Percentiles rank a stretch among this genome's conserved stretches.
phyloP scores from a whole-genome alignment of 2,329 filamentous ascomycete genomes.

The Rhytidhysteron rufulum region DNA sequence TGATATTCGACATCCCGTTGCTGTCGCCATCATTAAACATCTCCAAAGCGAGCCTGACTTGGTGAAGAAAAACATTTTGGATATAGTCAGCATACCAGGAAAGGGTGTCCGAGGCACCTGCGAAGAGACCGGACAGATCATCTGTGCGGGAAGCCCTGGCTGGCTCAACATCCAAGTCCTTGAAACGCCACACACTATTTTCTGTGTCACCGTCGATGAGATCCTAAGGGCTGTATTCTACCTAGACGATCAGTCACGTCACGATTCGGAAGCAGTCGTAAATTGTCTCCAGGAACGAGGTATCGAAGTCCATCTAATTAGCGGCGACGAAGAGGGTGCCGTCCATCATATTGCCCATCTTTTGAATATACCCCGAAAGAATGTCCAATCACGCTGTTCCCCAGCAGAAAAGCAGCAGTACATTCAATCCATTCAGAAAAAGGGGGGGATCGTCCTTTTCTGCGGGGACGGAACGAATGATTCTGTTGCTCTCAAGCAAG shows the following conservation, averaged over 20 bases:
- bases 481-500: conserved; percentile 66
- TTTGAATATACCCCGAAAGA: conserved; percentile 32
- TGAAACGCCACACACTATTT: conserved; percentile 28
- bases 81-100: conserved; percentile 39
- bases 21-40: conserved; percentile 43
- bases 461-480: conserved; percentile 79
- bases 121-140: conserved; percentile 10
- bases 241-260: conserved; percentile 46
- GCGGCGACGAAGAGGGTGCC: conserved; percentile 51
- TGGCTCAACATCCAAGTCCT: conserved; percentile 42
- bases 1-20: conserved; percentile 51
- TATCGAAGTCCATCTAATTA: conserved; percentile 54
- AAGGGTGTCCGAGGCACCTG: conserved; percentile 41
- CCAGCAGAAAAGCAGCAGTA: conserved; percentile 56
- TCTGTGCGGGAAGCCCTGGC: conserved; percentile 46
- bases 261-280: conserved; percentile 51
- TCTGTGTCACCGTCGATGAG: conserved; percentile 48
- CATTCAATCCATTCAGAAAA: conserved; percentile 33
- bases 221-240: conserved; percentile 47
- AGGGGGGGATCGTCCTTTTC: conserved; percentile 56
- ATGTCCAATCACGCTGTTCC: conserved; percentile 45
- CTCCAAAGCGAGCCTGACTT: conserved; percentile 22
- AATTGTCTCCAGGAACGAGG: conserved; percentile 45
- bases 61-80: conserved; percentile 8
- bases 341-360: conserved; percentile 46